Evolutionary conservation across 1,139 yeast genomes (phyloP), one percentile per base, ranked within the genome.

Genomic region (Yamadazyma friedrichii): DNA sequence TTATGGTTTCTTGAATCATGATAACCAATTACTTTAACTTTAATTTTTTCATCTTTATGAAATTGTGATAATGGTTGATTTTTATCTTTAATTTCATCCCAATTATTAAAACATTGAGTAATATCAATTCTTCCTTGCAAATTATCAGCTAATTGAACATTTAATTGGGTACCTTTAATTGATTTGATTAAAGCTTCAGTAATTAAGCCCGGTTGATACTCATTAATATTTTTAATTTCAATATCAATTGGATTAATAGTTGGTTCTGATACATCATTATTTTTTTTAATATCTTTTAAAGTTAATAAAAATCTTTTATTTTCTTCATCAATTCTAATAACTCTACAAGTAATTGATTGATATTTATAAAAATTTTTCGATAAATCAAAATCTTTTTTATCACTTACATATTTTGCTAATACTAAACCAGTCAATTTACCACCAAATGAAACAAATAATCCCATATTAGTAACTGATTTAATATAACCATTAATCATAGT

Each of bases 391-490:
- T 72, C 73, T 31, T 72, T 71, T 40, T 73, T 70, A 35, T 76
- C 78, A 15, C 80, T 73, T 13, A 91, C 84, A 54, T 84, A 83
- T 56, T 84, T 82, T 44, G 93, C 88, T 50, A 87, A 76, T 3
- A 88, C 86, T 51, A 93, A 74, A 36, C 97, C 98, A 26, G 89
- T 86, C 50, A 91, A 76, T 41, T 76, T 79, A 49, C 86, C 86
- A 45, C 84, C 89, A 62, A 93, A 93, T 0, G 85, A 78, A 43
- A 93, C 85, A 59, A 93, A 91, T 24, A 88, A 72, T 50, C 98
- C 98, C 58, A 76, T 74, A 41, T 73, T 78, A 15, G 94, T 85
- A 24, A 88, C 82, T 22, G 89, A 82, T 53, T 81, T 85, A 39
- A 93, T 78, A 57, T 74, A 91, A 33, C 98, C 98, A 46, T 78